Base-by-base conservation (phyloP, 352 stramenopile genomes). In the Aphanomyces invadans region DNA sequence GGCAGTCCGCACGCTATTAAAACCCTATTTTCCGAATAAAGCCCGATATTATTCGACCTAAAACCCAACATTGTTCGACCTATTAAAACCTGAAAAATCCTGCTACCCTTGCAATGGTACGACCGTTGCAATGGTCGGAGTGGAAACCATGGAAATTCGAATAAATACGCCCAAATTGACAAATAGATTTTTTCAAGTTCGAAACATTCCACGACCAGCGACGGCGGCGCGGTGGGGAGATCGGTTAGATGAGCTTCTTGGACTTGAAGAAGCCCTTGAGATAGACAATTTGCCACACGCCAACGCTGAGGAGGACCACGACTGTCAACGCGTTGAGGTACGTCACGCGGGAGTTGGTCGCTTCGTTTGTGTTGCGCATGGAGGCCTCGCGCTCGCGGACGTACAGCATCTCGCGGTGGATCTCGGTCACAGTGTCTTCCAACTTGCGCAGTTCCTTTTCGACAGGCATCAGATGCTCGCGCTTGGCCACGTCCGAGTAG, bases 261-360 rank as follows among this genome's bases (percentile, higher is more conserved):
- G 65, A 57, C 49, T 74, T 74, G 70, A 74, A 74, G 36, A 74
- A 74, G 23, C 51, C 45, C 49, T 72, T 70, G 23, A 74, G 59
- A 36, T 74, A 70, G 44, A 51, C 21, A 17, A 74, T 65, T 53
- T 74, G 70, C 33, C 60, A 74, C 11, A 71, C 63, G 28, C 70
- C 69, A 33, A 70, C 39, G 2, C 65, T 17, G 4, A 74, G 28
- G 15, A 74, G 42, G 36, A 73, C 74, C 19, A 32, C 25, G 31
- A 74, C 75, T 17, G 56, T 57, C 9, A 71, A 51, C 15, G 51
- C 48, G 17, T 32, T 71, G 42, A 72, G 69, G 57, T 53, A 72
- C 55, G 28, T 39, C 17, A 72, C 55, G 33, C 68, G 62, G 26
- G 62, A 32, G 31, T 71, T 71, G 21, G 68, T 72, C 3, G 29